Conservation (phyloP, 2,329 filamentous ascomycete species). For the Aspergillus melleus region DNA sequence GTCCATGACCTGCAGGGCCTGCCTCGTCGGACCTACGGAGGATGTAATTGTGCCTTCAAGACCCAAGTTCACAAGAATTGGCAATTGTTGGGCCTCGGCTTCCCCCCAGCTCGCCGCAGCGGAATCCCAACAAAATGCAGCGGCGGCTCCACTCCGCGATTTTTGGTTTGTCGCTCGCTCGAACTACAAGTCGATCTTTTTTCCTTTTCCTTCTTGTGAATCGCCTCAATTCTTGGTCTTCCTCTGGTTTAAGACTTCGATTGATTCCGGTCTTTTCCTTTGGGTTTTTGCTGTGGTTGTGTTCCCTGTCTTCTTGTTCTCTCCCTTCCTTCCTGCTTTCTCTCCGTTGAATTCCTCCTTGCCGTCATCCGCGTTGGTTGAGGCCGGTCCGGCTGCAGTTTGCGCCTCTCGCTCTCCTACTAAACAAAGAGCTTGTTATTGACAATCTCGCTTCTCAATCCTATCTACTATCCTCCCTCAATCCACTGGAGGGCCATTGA, state of each 20-base stretch:
- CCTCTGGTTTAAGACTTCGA: not conserved
- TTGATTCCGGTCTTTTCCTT: not conserved
- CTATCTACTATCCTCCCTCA: not conserved
- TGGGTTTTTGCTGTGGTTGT: not conserved
- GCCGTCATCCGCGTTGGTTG: not conserved
- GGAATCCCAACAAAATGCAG: conserved; percentile 16
- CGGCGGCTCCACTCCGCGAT: conserved; percentile 11
- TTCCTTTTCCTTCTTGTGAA: not conserved
- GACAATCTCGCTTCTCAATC: not conserved
- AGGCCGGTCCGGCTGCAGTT: not conserved
- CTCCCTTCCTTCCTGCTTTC: not conserved
- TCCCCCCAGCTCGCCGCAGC: not conserved
- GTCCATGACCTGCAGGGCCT: too few relatives aligned
- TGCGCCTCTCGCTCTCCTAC: not conserved
- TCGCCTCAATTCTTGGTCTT: not conserved
- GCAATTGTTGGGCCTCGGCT: conserved; percentile 13
- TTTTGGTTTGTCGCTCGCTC: not conserved
- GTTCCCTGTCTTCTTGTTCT: not conserved
- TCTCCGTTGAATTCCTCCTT: not conserved
- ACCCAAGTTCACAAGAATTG: not conserved
- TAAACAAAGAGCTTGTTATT: not conserved
- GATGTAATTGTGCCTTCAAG: not conserved
- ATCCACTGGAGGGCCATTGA: not conserved
- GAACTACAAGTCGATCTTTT: not conserved
- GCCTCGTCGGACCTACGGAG: not conserved